Evolutionary conservation across 768 basidiomycete genomes (phyloP).

Genomic region (Ramaria sp.): DNA sequence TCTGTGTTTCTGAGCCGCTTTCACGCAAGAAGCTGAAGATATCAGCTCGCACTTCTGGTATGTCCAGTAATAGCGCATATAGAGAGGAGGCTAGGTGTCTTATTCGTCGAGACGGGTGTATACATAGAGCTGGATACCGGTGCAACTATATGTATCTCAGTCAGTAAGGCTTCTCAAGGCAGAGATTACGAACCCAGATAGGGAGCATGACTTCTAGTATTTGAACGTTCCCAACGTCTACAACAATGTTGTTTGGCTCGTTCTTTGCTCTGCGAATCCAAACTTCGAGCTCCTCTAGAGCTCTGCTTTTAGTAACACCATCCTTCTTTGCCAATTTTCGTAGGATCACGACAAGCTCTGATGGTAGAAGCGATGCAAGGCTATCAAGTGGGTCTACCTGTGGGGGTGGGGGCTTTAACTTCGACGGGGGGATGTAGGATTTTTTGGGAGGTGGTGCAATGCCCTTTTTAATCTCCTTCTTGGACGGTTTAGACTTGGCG

Average conservation of each 20-base stretch:
- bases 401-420: constrained; percentile 46
- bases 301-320: constrained; percentile 68
- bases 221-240: constrained; percentile 24
- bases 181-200: constrained; percentile 68
- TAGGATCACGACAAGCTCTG: constrained; percentile 76
- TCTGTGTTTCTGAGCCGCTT: constrained; percentile 33
- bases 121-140: constrained; percentile 71
- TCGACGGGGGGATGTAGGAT: constrained; percentile 78
- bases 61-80: constrained; percentile 54
- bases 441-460: constrained; percentile 55
- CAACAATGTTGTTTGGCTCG: constrained; percentile 31
- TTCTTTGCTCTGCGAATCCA: constrained; percentile 51
- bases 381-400: constrained; percentile 82
- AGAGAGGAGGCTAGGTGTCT: constrained; percentile 47
- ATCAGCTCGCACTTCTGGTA: constrained; percentile 32
- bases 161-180: neutral
- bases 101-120: constrained; percentile 72
- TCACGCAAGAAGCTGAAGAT: constrained; percentile 41
- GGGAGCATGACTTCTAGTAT: constrained; percentile 56
- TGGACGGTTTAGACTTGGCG: constrained; percentile 35
- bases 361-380: constrained; percentile 61
- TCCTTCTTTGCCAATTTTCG: constrained; percentile 85
- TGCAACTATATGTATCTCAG: constrained; percentile 44
- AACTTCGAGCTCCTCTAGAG: constrained; percentile 70
- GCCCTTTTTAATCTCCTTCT: constrained; percentile 39